Base-by-base conservation (phyloP, 306 rosid species). In the Pyrus betulifolia region DNA sequence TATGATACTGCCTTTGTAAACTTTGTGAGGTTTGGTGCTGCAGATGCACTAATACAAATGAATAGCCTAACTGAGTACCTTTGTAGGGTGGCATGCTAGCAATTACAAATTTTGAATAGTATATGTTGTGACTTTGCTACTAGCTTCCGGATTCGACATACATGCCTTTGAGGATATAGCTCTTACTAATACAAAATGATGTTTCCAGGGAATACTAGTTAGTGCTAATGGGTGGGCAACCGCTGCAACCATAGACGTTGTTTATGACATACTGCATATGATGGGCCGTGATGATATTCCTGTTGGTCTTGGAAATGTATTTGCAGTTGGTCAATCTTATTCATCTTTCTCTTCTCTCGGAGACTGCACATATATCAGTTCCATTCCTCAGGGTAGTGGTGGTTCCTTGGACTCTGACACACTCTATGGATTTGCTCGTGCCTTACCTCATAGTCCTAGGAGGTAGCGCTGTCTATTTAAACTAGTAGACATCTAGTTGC, bases 281-380 rank as follows among this genome's bases (percentile, higher is more conserved):
- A 85, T 88, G 93, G 89, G 91, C 13, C 89, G 91, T 58, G 93
- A 87, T 3, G 96, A 90, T 76, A 84, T 88, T 31, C 82, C 76
- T 35, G 86, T 90, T 57, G 96, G 96, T 64, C 72, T 85, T 0
- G 93, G 91, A 60, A 86, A 87, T 6, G 49, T 81, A 46, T 88
- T 82, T 75, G 85, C 91, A 33, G 74, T 68, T 61, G 84, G 84
- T 42, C 88, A 87, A 13, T 59, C 87, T 31, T 52, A 86, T 25
- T 75, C 89, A 45, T 17, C 28, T 19, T 72, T 74, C 35, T 1
- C 85, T 72, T 25, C 79, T 8, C 82, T 80, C 23, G 90, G 91
- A 61, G 77, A 78, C 57, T 87, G 93, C 87, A 84, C 69, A 8
- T 88, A 82, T 75, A 72, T 21, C 40, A 78, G 74, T 71, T 89